Evolutionary conservation across 202 grass and related monocot genomes (phyloP).

Genomic region (Panicum hallii): DNA sequence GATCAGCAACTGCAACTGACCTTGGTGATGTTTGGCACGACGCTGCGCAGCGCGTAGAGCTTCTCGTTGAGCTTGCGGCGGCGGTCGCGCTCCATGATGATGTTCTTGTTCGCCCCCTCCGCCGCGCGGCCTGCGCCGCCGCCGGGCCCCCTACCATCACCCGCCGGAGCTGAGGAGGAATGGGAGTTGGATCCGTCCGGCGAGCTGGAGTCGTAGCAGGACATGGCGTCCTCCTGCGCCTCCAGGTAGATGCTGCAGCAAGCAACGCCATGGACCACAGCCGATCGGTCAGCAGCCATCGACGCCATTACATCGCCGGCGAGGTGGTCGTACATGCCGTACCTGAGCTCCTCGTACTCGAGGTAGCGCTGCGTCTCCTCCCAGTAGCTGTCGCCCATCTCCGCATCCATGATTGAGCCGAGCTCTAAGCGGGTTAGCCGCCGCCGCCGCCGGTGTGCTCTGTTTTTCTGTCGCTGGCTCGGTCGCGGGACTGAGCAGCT

Average conservation of each 20-base stretch:
- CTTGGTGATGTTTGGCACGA: slow-evolving; percentile 98
- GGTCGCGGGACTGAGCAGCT: not conserved
- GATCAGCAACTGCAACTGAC: not conserved
- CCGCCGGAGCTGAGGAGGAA: slow-evolving; percentile 17
- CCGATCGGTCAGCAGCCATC: not conserved
- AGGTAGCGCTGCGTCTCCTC: slow-evolving; percentile 18
- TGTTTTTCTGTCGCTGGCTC: not conserved
- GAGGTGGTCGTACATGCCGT: not conserved
- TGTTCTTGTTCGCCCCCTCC: slow-evolving; percentile 60
- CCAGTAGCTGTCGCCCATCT: slow-evolving; percentile 8
- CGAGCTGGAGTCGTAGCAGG: slow-evolving; percentile 81
- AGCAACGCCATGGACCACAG: no score
- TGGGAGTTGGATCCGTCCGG: slow-evolving; percentile 58
- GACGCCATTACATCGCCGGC: no score
- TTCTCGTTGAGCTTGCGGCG: slow-evolving; percentile 92
- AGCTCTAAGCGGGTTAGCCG: no score
- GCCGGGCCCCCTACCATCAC: no score
- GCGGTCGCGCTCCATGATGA: slow-evolving; percentile 80
- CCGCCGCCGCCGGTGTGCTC: no score
- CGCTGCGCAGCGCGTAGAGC: slow-evolving; percentile 82
- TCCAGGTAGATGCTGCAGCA: slow-evolving; percentile 54
- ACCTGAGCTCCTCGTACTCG: slow-evolving; percentile 16
- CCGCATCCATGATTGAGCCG: not conserved
- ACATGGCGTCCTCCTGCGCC: slow-evolving; percentile 53
- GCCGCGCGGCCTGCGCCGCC: not conserved